Evolutionary conservation across 352 stramenopile species (phyloP).

Genomic region (Achlya hypogyna): DNA sequence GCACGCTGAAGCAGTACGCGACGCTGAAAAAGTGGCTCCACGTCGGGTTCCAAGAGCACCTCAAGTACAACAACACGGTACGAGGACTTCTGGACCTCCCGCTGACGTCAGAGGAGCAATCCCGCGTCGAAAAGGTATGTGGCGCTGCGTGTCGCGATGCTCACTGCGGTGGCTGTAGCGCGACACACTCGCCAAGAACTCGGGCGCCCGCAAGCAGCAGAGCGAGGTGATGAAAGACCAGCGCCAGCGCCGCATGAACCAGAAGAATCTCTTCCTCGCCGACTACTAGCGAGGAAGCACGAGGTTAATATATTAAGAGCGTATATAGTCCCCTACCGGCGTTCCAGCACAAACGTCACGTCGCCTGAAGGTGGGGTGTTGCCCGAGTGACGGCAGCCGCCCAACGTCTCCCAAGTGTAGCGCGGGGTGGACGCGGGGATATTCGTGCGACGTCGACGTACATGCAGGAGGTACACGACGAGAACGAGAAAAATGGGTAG

Average conservation of each 20-base stretch:
- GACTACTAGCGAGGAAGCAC: not conserved
- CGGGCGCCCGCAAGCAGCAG: slow-evolving; percentile 2
- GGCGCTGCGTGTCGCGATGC: not conserved
- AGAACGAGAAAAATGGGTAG: too few species aligned
- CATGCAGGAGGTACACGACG: too few species aligned
- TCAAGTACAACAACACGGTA: slow-evolving; percentile 85
- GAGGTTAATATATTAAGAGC: too few species aligned
- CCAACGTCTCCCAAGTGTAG: too few species aligned
- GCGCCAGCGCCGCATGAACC: not conserved
- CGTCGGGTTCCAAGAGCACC: slow-evolving; percentile 68
- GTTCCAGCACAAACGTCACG: too few species aligned
- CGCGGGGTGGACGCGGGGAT: too few species aligned
- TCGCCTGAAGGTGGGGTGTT: too few species aligned
- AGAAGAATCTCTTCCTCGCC: slow-evolving; percentile 15
- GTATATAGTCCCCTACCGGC: too few species aligned
- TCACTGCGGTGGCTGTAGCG: not conserved
- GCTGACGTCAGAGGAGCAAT: slow-evolving; percentile 57
- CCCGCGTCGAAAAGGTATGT: slow-evolving; percentile 17
- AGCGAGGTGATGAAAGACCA: slow-evolving; percentile 14
- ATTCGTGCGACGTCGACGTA: too few species aligned
- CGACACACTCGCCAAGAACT: slow-evolving; percentile 11
- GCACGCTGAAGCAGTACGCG: slow-evolving; percentile 74
- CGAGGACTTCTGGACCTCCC: slow-evolving; percentile 65
- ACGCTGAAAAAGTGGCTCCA: slow-evolving; percentile 66
- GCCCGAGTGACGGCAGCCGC: too few species aligned